These are phyloP conservation scores for Erysimum cheiranthoides DNA, from an alignment of 345 rosid species.

Conservation along the genomic window DNA sequence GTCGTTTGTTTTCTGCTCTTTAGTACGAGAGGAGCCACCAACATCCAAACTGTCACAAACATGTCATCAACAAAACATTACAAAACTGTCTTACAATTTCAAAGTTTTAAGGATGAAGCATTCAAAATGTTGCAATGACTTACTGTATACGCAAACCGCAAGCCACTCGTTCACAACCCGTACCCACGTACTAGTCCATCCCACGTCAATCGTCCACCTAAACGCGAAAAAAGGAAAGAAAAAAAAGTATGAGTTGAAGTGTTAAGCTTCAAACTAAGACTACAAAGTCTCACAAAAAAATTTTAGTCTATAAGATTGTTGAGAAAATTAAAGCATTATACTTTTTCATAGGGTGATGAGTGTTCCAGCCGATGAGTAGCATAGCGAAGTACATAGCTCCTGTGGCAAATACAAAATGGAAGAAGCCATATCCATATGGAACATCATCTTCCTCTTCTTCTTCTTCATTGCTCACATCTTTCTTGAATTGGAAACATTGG, in stretches of 20 bases:
- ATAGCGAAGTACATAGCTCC: conserved; percentile 98
- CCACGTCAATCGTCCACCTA: conserved; percentile 99
- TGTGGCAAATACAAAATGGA: conserved; percentile 95
- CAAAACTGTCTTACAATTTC: conserved; percentile 7
- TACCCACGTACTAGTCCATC: conserved; percentile 99
- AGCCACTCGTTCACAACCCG: conserved; percentile 92
- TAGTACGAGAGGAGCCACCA: conserved; percentile 73
- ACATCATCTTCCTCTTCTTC: conserved; percentile 62
- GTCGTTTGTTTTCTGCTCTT: conserved; percentile 55
- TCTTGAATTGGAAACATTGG: conserved; percentile 80
- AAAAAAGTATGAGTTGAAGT: conserved; percentile 2
- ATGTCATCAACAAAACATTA: conserved; percentile 27
- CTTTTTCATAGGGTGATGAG: conserved; percentile 85
- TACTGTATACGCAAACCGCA: conserved; percentile 89
- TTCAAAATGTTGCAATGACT: conserved; percentile 41
- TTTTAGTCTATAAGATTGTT: not conserved
- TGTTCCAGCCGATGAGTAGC: conserved; percentile 93
- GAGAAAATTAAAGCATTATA: conserved; percentile 40
- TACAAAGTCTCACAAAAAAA: conserved; percentile 6
- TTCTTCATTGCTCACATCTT: conserved; percentile 49
- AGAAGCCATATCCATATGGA: conserved; percentile 96
- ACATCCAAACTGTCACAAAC: conserved; percentile 84
- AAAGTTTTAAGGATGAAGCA: conserved; percentile 9
- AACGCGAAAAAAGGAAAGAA: not conserved
- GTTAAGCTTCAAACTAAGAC: conserved; percentile 7